Base-by-base conservation (phyloP, 306 rosid genomes). In the Benincasa hispida region DNA sequence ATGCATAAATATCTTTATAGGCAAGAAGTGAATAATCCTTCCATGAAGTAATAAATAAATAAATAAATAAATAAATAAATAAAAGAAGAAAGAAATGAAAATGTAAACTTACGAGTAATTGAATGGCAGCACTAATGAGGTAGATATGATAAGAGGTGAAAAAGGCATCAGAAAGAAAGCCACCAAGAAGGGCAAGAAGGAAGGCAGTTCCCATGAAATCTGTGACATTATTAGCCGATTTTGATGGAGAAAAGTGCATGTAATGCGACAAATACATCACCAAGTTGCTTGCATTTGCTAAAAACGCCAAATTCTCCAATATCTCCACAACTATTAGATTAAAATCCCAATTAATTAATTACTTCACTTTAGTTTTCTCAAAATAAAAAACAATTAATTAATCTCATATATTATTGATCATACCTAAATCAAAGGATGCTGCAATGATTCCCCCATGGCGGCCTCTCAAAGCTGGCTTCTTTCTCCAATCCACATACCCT, bases 181-280 rank as follows among this genome's bases (percentile, higher is more conserved):
- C 99, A 37, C 99, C 99, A 3, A 95, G 93, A 9, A 95, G 99
- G 48, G 98, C 92, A 14, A 95, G 97, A 48, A 95, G 96, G 76
- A 95, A 95, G 24, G 99, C 86, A 0, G 99, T 95, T 66, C 97
- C 99, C 98, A 95, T 95, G 95, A 95, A 95, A 83, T 84, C 81
- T 24, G 99, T 95, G 78, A 95, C 99, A 83, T 86, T 81, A 86
- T 90, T 95, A 0, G 99, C 96, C 1, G 98, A 87, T 79, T 88
- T 86, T 2, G 93, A 81, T 9, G 98, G 99, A 10, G 96, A 85
- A 76, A 95, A 89, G 77, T 95, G 89, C 99, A 95, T 92, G 79
- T 83, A 85, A 9, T 85, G 13, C 0, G 70, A 60, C 28, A 95
- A 69, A 69, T 95, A 95, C 56, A 83, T 18, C 25, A 95, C 99